Conservation (phyloP, 768 basidiomycete genomes). For the Daedaleopsis sinensis region DNA sequence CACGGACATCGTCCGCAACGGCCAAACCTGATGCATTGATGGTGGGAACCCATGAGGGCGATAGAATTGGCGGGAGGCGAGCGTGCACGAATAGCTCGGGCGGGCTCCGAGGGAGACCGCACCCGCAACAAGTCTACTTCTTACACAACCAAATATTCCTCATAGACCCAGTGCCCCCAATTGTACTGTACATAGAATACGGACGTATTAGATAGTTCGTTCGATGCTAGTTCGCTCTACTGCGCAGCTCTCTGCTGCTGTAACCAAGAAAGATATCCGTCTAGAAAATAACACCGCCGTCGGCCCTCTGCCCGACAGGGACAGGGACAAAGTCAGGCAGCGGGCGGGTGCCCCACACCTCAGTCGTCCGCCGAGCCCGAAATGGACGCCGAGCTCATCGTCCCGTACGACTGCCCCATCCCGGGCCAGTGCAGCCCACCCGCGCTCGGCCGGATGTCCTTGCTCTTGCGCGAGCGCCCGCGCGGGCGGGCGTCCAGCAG, state of each 20-base stretch:
- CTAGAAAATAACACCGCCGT: background rate
- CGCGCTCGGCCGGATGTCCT: slow-evolving; percentile 33
- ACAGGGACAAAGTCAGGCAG: too few species aligned
- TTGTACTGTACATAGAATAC: background rate
- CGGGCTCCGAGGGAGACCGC: too few species aligned
- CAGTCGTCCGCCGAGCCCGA: background rate
- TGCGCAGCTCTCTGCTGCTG: background rate
- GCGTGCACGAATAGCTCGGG: too few species aligned
- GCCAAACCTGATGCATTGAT: too few species aligned
- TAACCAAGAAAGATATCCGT: background rate
- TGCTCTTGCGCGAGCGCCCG: slow-evolving; percentile 39
- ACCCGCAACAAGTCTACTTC: too few species aligned
- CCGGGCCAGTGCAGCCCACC: slow-evolving; percentile 3
- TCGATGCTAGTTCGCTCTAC: background rate
- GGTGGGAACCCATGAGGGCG: too few species aligned
- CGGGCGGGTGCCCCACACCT: background rate
- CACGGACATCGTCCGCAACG: too few species aligned
- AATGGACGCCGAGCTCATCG: background rate
- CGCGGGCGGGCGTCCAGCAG: slow-evolving; percentile 30
- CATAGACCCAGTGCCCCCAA: background rate
- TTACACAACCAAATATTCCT: too few species aligned
- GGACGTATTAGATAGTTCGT: background rate
- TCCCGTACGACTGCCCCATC: background rate
- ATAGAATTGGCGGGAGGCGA: too few species aligned
- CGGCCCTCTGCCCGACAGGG: too few species aligned